Conservation (phyloP, 257 asterid genomes). For the Ocimum tenuiflorum region DNA sequence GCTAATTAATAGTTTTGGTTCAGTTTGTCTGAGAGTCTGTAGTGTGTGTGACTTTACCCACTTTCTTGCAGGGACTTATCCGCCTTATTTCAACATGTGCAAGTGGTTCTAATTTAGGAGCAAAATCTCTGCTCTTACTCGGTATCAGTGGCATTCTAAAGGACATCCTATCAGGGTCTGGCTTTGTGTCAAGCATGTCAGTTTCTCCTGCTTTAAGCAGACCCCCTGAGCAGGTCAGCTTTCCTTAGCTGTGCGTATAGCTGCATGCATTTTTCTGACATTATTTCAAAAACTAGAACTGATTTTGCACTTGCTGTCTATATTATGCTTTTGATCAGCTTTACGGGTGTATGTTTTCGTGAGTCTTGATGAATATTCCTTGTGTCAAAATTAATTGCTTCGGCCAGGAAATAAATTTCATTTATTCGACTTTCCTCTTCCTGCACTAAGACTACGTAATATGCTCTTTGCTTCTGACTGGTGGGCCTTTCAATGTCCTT, state of each 20-base stretch:
- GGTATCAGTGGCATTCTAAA: slow-evolving; percentile 93
- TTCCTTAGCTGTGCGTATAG: slow-evolving; percentile 4
- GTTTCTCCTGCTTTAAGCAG: slow-evolving; percentile 88
- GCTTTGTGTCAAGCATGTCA: slow-evolving; percentile 67
- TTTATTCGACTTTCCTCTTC: neutral
- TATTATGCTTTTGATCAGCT: too few relatives aligned
- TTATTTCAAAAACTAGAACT: neutral
- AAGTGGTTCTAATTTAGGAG: slow-evolving; percentile 83
- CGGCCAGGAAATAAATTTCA: neutral
- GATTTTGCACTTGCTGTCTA: neutral
- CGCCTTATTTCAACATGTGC: slow-evolving; percentile 91
- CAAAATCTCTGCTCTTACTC: slow-evolving; percentile 76
- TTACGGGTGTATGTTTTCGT: too few relatives aligned
- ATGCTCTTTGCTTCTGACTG: neutral
- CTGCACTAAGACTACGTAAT: too few relatives aligned
- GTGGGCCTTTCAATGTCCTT: slow-evolving; percentile 8
- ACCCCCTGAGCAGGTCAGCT: slow-evolving; percentile 90
- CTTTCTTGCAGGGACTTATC: slow-evolving; percentile 71
- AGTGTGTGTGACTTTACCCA: slow-evolving; percentile 22
- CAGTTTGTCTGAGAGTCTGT: slow-evolving; percentile 14
- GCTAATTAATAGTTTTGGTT: slow-evolving; percentile 6
- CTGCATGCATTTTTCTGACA: neutral
- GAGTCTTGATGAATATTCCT: too few relatives aligned
- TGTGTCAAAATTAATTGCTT: neutral
- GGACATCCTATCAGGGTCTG: slow-evolving; percentile 87